Conservation (phyloP, 1,284 basidiomycete species). For the Xerocomus amazonicus region DNA sequence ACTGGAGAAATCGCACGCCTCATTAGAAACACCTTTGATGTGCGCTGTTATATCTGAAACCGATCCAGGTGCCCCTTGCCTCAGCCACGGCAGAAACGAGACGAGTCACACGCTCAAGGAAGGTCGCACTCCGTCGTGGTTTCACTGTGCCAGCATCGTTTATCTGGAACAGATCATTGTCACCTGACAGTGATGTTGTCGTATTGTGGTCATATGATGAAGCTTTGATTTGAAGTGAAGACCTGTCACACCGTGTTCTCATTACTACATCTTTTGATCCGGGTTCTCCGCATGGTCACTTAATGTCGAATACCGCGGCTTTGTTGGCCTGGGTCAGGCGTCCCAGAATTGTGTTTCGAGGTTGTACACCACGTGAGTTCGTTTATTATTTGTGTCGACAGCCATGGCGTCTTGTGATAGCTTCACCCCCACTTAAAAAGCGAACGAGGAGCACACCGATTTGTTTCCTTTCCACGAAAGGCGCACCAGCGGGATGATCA, state of each 20-base stretch:
- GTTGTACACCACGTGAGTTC: not conserved
- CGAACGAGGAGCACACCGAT: not conserved
- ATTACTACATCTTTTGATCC: not conserved
- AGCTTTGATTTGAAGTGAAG: no score
- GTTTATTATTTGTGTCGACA: not conserved
- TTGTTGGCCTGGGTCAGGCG: not conserved
- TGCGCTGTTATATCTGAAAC: no score
- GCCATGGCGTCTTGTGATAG: not conserved
- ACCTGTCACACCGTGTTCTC: not conserved
- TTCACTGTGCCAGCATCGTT: no score
- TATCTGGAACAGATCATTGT: no score
- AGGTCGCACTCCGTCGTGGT: no score
- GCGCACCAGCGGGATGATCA: slow-evolving; percentile 7
- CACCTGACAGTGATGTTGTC: not conserved
- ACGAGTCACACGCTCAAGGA: no score
- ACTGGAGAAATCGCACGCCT: no score
- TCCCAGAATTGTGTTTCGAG: not conserved
- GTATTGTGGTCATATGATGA: not conserved
- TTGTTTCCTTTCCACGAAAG: not conserved
- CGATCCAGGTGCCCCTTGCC: no score
- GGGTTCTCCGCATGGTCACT: not conserved
- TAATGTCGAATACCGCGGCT: not conserved
- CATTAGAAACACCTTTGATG: no score
- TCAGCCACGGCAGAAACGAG: no score
- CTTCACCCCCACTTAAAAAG: slow-evolving; percentile 8